Conservation (phyloP, 2,329 filamentous ascomycete genomes). For the Canariomyces notabilis region DNA sequence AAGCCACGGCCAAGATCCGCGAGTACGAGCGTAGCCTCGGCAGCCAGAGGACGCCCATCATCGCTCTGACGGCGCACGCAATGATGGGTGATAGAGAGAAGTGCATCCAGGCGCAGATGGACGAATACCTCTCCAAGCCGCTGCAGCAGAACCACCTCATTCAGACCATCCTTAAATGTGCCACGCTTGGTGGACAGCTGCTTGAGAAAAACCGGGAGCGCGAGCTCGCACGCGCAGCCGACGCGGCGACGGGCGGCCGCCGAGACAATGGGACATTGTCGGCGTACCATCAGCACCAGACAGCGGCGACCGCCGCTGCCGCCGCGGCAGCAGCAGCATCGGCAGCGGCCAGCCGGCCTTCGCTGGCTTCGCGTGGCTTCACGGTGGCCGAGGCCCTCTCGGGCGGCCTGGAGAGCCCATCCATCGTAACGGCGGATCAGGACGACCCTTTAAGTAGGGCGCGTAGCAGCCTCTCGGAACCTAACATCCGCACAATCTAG, state of each 20-base stretch:
- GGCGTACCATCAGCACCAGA: conserved; percentile 19
- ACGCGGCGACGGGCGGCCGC: conserved; percentile 41
- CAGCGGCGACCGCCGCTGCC: conserved; percentile 31
- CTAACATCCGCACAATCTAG: conserved; percentile 23
- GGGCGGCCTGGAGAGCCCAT: conserved; percentile 57
- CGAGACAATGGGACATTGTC: conserved; percentile 28
- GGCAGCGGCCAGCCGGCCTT: conserved; percentile 39
- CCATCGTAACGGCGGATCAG: conserved; percentile 54
- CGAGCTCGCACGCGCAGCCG: conserved; percentile 48
- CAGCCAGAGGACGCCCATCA: conserved; percentile 83
- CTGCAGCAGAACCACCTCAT: conserved; percentile 96
- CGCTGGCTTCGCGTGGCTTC: conserved; percentile 55
- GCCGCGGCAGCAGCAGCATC: conserved; percentile 30
- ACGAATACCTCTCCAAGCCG: conserved; percentile 96
- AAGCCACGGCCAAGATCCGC: conserved; percentile 92
- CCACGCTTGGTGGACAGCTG: conserved; percentile 79
- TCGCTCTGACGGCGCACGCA: conserved; percentile 92
- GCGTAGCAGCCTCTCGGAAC: conserved; percentile 45
- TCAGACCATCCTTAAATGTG: conserved; percentile 95
- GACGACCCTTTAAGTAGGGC: conserved; percentile 53
- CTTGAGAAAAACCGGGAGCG: conserved; percentile 69
- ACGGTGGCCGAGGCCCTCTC: conserved; percentile 61
- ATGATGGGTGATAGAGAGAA: conserved; percentile 98
- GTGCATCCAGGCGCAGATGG: conserved; percentile 98
- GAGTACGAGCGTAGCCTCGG: conserved; percentile 84